Base-by-base conservation (phyloP, 2,329 filamentous ascomycete species). In the Aspergillus pseudoterreus region DNA sequence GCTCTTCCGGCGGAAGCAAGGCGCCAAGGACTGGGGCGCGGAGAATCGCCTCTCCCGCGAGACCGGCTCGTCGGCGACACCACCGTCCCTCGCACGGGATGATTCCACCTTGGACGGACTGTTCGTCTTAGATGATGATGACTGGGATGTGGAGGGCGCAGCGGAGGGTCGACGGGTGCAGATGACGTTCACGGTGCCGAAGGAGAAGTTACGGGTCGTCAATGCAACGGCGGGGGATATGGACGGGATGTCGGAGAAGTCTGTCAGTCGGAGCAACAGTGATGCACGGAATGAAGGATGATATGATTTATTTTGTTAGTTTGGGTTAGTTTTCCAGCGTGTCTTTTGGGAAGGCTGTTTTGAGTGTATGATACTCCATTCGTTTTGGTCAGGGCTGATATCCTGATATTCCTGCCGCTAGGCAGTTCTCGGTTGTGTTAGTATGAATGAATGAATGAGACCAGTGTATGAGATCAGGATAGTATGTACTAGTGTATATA, bases 161-260 rank as follows among this genome's bases (percentile, higher is more conserved):
- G 82, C 87, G 1, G 85, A 90, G 71, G 81, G 81, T 52, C 74
- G 87, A 19, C 76, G 88, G 8, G 87, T 92, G 54, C 88, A 92
- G 69, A 82, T 90, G 64, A 94, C 95, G 82, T 97, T 96, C 70
- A 96, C 92, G 0, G 90, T 96, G 54, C 92, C 94, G 2, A 90
- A 87, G 68, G 87, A 92, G 70, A 83, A 84, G 60, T 72, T 97
- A 56, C 77, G 92, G 22, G 91, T 97, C n/a, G 92, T 96, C 17
- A 97, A 97, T 68, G 86, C 82, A 46, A 87, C 67, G 4, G 65
- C 62, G n/a, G 57, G 63, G 3, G 70, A 72, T 52, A 54, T 64
- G 49, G 68, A 70, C 43, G 62, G 63, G 45, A 21, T 62, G 35
- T 69, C 66, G 8, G 63, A 65, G 53, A 55, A 53, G 3, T 67